Evolutionary conservation across 23 red algal genomes (phyloP).

Genomic region (Gracilariopsis chorda): DNA sequence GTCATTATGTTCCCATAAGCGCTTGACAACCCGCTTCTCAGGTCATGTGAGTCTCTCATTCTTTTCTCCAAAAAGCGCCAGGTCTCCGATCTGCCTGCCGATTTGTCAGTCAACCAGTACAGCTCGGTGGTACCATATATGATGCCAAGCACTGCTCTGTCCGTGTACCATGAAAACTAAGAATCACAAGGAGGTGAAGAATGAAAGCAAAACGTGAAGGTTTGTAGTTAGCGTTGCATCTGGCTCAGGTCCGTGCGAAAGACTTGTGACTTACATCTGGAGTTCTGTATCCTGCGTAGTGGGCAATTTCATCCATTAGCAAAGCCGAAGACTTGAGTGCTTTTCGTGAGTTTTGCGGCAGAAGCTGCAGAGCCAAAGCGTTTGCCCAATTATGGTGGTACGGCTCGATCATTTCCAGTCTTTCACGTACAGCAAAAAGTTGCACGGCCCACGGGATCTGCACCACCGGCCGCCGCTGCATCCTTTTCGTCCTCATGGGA

Average conservation of each 20-base stretch:
- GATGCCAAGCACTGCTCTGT: slow-evolving; percentile 50
- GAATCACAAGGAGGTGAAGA: too few relatives aligned
- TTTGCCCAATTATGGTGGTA: slow-evolving; percentile 32
- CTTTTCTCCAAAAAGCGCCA: slow-evolving; percentile 40
- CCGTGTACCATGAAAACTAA: slow-evolving; percentile 64
- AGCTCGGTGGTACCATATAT: slow-evolving; percentile 47
- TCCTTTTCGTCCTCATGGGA: slow-evolving; percentile 12
- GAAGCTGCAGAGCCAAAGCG: slow-evolving; percentile 31
- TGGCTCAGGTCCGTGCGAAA: background rate
- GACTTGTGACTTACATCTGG: slow-evolving; percentile 46
- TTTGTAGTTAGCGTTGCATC: background rate
- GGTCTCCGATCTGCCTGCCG: slow-evolving; percentile 17
- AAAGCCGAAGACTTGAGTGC: background rate
- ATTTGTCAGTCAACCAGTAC: slow-evolving; percentile 52
- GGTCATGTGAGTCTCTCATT: slow-evolving; percentile 8
- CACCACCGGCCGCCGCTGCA: background rate
- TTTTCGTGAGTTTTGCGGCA: slow-evolving; percentile 11
- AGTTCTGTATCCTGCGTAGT: slow-evolving; percentile 34
- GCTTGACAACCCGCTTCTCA: background rate
- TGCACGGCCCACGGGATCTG: slow-evolving; percentile 14
- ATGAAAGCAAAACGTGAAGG: too few relatives aligned
- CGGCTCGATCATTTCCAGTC: slow-evolving; percentile 37
- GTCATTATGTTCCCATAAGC: slow-evolving; percentile 38
- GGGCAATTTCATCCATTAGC: slow-evolving; percentile 60
- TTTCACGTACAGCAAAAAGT: slow-evolving; percentile 43